Evolutionary conservation across 805 yeast species (phyloP), one percentile per base, ranked within the genome.

Genomic region (Pichia eremophila): DNA sequence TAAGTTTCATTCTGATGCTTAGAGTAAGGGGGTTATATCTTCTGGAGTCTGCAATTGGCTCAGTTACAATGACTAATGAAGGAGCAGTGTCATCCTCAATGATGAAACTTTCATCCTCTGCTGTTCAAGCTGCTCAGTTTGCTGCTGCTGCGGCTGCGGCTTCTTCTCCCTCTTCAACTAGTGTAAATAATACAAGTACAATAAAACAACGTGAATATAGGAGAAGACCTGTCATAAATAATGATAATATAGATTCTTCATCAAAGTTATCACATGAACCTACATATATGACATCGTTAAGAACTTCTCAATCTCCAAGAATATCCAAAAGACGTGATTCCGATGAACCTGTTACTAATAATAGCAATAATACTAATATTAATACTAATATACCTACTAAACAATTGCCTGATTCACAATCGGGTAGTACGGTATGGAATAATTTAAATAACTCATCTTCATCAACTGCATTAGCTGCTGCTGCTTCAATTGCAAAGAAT

Each of bases 381-480:
- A 29, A 29, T 29, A 12, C 3, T 29, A 29, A 29, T 29, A 29
- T 8, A 8, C 9, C 3, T 12, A 12, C 5, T 29, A 29, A 6
- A 29, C 32, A 29, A 29, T 29, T 29, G 14, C 14, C 36, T 10
- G 32, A 29, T 7, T 15, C n/a, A 34, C 36, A 34, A 34, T 10
- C 17, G 5, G 15, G 11, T 9, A 48, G 11, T 9, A 48, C 41
- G 25, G 56, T 58, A 0, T 64, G 67, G 67, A 56, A 64, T 44
- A 46, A 56, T 6, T 47, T 63, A 8, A 63, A 60, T 45, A 55
- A 47, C 12, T 45, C 54, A 10, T 61, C 66, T 25, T 65, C 69
- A 1, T 51, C 61, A 0, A 57, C 58, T 10, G 70, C 70, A 2
- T 41, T 66, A 14, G 67, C 67, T 2, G 70, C 70, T 5, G 70